Evolutionary conservation across 2,329 filamentous ascomycete genomes (phyloP), one percentile per base, ranked within the genome.

Genomic region (Ampelomyces quisqualis): DNA sequence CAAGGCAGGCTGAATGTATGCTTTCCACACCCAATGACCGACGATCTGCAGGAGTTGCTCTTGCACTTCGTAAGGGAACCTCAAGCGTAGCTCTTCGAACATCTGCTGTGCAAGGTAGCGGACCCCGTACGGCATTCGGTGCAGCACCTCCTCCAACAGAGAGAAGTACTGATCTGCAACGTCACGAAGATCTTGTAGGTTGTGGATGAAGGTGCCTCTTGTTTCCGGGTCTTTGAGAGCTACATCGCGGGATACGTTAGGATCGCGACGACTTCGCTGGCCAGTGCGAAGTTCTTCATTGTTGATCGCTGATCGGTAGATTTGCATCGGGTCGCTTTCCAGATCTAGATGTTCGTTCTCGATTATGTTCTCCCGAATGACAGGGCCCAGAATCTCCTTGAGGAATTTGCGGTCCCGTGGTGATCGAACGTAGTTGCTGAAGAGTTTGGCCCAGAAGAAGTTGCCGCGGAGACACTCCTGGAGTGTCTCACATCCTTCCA

Each of bases 201-300:
- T 90, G 60, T 93, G 86, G 43, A 98, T 95, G 66, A 98, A 98
- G 18, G 90, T 84, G 45, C 86, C 84, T 57, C 91, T 82, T 1
- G 93, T 97, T 69, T 98, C 93, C 1, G 85, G 85, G 60, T 98
- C 93, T 55, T 90, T 85, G 65, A 98, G 96, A n/a, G 93, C 93
- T 55, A 94, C 78, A 65, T 98, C 93, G 48, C 90, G 82, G 1
- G 89, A 86, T 22, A 98, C 85, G 54, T 96, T 90, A 10, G 88
- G 81, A 22, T 84, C 86, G 48, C 93, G 80, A 34, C 80, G 80
- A 65, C 90, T 95, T 14, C 88, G 82, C 51, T 83, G 82, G 4
- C 93, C 93, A 0, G 93, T 98, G 13, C 89, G 84, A 17, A 98
- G 81, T 70, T 98, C 93, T 68, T 97, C 91, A 58, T 98, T 95